Percentiles rank a stretch among this genome's conserved stretches.
Evolutionary conservation across 352 stramenopile species (phyloP).

Genomic region (Pythium utonaiense): DNA sequence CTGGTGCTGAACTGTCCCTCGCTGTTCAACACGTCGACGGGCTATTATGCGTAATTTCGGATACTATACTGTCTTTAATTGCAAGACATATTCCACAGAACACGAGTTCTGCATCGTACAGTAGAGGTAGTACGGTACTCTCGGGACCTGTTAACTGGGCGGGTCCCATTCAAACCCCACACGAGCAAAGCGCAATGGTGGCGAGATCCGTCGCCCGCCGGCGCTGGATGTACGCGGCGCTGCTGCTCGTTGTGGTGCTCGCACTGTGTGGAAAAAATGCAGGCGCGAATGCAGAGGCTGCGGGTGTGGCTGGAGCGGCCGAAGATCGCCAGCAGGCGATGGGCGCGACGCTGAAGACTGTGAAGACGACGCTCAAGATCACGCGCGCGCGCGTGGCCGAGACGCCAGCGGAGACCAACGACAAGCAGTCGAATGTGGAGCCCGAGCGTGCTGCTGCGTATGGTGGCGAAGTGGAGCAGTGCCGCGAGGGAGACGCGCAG

Average conservation of each 20-base stretch:
- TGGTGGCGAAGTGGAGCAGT: conserved; percentile 6
- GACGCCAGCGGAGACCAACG: conserved; percentile 6
- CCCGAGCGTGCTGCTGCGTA: neutral
- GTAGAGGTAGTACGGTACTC: neutral
- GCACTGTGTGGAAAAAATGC: neutral
- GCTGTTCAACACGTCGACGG: conserved; percentile 27
- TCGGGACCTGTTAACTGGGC: neutral
- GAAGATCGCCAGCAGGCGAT: neutral
- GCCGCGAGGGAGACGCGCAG: conserved; percentile 10
- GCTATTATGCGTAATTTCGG: conserved; percentile 18
- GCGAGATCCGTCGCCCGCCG: neutral
- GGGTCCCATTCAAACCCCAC: neutral
- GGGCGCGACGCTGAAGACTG: neutral
- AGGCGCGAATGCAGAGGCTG: conserved; percentile 3
- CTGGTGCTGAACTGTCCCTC: neutral
- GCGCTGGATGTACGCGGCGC: conserved; percentile 9
- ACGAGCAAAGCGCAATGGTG: neutral
- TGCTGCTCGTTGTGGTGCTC: neutral
- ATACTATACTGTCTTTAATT: neutral
- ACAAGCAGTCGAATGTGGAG: neutral
- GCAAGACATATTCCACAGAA: neutral
- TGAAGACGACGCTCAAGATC: conserved; percentile 7
- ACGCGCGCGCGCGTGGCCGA: conserved; percentile 10
- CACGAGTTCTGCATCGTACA: neutral
- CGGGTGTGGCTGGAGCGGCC: neutral